phyloP scores from a whole-genome alignment of 768 basidiomycete species.

The Coprinopsis sp. region DNA sequence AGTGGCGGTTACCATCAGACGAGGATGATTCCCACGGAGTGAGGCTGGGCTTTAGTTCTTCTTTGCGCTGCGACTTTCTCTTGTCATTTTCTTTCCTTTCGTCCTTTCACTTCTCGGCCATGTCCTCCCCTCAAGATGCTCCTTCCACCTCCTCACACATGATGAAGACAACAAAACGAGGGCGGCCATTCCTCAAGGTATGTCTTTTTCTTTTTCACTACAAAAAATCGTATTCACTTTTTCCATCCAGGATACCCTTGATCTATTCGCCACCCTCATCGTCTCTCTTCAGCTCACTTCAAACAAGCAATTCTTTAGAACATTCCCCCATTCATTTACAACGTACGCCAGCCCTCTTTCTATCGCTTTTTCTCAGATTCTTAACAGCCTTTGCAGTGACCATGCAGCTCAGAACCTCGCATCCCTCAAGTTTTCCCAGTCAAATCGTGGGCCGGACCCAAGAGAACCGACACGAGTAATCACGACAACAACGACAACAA shows the following conservation, averaged over 20 bases:
- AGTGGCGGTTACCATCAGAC: too few relatives aligned
- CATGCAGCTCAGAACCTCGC: constrained; percentile 92
- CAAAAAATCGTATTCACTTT: constrained; percentile 2
- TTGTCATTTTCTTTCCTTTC: constrained; percentile 43
- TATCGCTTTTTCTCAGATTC: constrained; percentile 13
- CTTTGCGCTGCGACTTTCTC: constrained; percentile 22
- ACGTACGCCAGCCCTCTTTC: constrained; percentile 55
- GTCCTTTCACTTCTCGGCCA: constrained; percentile 28
- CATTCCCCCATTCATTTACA: constrained; percentile 90
- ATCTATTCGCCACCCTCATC: constrained; percentile 94
- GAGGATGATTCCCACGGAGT: too few relatives aligned
- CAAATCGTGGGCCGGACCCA: constrained; percentile 96
- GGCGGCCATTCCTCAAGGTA: constrained; percentile 91
- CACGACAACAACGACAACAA: constrained; percentile 98
- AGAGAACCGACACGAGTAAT: constrained; percentile 97
- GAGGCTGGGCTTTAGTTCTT: constrained; percentile 23
- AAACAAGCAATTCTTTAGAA: constrained; percentile 95
- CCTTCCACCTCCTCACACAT: constrained; percentile 79
- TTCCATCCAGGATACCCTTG: constrained; percentile 80
- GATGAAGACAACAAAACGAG: constrained; percentile 98
- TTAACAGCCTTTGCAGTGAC: too few relatives aligned
- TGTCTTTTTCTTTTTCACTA: constrained; percentile 12
- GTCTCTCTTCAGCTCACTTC: constrained; percentile 85
- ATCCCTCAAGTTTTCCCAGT: constrained; percentile 97
- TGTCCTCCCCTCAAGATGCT: constrained; percentile 37